Conservation (phyloP, 257 asterid genomes). For the Solanum gandarillasii region DNA sequence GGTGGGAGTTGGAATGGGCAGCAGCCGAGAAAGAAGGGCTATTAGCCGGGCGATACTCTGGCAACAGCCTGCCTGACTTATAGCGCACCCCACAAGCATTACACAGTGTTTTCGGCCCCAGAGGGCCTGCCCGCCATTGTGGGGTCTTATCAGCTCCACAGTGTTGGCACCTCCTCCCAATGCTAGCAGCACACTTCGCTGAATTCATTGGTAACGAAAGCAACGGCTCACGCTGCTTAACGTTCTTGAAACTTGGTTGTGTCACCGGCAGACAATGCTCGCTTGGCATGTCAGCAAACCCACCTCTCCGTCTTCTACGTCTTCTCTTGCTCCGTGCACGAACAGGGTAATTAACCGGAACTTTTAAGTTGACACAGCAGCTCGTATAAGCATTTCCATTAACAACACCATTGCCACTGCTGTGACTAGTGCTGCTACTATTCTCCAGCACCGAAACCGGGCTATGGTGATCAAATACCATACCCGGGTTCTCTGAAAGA, state of each 20-base stretch:
- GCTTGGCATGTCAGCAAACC: conserved; percentile 12
- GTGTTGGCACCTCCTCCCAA: conserved; percentile 71
- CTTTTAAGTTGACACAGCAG: conserved; percentile 41
- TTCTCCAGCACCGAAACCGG: conserved; percentile 69
- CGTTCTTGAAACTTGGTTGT: conserved; percentile 17
- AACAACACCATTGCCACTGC: conserved; percentile 18
- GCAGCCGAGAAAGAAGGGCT: conserved; percentile 62
- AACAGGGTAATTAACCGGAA: conserved; percentile 47
- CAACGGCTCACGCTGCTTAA: conserved; percentile 16
- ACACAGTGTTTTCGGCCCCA: conserved; percentile 80
- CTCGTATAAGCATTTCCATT: conserved; percentile 28
- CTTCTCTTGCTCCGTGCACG: conserved; percentile 52
- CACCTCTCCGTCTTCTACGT: conserved; percentile 13
- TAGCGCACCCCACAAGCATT: conserved; percentile 90
- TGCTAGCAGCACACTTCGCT: conserved; percentile 8
- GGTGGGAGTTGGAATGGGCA: conserved; percentile 75
- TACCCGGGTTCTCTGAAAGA: conserved; percentile 32
- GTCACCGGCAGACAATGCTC: conserved; percentile 18
- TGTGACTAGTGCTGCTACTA: conserved; percentile 33
- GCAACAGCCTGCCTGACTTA: conserved; percentile 78
- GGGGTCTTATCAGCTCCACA: conserved; percentile 85
- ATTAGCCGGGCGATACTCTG: conserved; percentile 84
- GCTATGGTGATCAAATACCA: conserved; percentile 42
- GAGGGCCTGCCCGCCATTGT: conserved; percentile 88
- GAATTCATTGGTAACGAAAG: conserved; percentile 9